These are phyloP conservation scores for Reutealis trisperma DNA, from an alignment of 345 rosid genomes.

Conservation along the genomic window DNA sequence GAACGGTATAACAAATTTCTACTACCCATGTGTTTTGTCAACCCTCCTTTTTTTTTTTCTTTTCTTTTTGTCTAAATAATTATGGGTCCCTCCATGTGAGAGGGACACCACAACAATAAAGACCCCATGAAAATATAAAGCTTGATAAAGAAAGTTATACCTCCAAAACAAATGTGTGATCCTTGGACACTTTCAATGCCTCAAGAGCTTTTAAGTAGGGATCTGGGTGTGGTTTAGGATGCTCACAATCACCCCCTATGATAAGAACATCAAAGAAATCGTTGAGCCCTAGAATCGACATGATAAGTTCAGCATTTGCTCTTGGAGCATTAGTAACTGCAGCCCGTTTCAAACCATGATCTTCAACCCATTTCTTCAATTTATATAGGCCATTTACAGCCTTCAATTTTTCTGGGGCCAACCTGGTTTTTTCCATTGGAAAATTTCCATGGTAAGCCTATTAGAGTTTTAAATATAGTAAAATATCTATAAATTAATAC, in stretches of 20 bases:
- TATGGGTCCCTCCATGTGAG: too few relatives aligned
- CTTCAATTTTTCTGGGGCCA: slow-evolving; percentile 40
- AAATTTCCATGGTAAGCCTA: background rate
- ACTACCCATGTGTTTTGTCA: too few relatives aligned
- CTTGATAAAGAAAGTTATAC: slow-evolving; percentile 4
- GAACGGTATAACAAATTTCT: too few relatives aligned
- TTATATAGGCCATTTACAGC: slow-evolving; percentile 37
- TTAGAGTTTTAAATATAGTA: too few relatives aligned
- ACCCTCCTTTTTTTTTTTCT: too few relatives aligned
- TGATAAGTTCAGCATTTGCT: slow-evolving; percentile 37
- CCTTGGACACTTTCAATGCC: slow-evolving; percentile 33
- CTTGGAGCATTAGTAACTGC: slow-evolving; percentile 50
- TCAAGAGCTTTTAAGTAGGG: slow-evolving; percentile 46
- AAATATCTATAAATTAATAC: too few relatives aligned
- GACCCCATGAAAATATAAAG: too few relatives aligned
- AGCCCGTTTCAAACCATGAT: slow-evolving; percentile 40
- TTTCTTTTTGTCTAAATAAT: too few relatives aligned
- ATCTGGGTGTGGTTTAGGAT: slow-evolving; percentile 44
- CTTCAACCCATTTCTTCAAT: slow-evolving; percentile 40
- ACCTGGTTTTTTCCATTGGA: slow-evolving; percentile 21
- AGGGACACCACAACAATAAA: too few relatives aligned
- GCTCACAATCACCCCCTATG: slow-evolving; percentile 36
- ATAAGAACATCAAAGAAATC: slow-evolving; percentile 39
- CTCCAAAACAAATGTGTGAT: slow-evolving; percentile 45
- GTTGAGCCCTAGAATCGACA: slow-evolving; percentile 32